Base-by-base conservation (phyloP, 83 land plant species). In the Picea abies region DNA sequence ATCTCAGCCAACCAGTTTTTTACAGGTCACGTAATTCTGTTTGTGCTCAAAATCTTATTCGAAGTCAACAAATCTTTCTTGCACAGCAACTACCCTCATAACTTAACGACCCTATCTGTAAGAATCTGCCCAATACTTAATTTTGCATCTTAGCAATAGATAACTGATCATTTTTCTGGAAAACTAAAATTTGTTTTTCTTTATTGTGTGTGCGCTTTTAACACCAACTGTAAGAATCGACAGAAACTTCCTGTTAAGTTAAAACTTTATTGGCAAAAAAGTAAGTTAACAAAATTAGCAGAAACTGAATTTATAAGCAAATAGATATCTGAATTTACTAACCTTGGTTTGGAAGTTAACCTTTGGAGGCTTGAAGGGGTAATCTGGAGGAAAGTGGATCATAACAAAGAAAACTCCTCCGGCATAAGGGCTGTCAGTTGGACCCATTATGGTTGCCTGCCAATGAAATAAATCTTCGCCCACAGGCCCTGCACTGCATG, bases 311-410 rank as follows among this genome's bases (percentile, higher is more conserved):
- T n/a, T 14, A 44, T 73, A 25, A 9, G 9, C 3, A 44, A 8
- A 73, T 19, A 23, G 9, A 44, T 73, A n/a, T 73, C 60, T 44
- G 20, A 73, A n/a, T 44, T 73, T 44, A 12, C 77, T 64, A 76
- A 82, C 83, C 83, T 82, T 82, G 6, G 83, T 82, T 29, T 82
- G 83, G 82, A 82, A 29, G 1, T 0, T 29, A 25, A 80, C 82
- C 39, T 80, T 80, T 2, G 82, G 82, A n/a, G 82, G 82, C 82
- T 80, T 80, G 14, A 80, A 80, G 10, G 82, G 82, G 5, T 80
- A 80, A 61, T 78, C 80, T 19, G 80, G 63, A 39, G 80, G 80
- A 63, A 78, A 78, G 58, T 49, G 80, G 80, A 78, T 80, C 15
- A 80, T 15, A 15, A 80, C 17, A 19, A 80, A 80, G 77, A 80